Evolutionary conservation across 306 rosid species (phyloP).

Genomic region (Herpetospermum pedunculosum): DNA sequence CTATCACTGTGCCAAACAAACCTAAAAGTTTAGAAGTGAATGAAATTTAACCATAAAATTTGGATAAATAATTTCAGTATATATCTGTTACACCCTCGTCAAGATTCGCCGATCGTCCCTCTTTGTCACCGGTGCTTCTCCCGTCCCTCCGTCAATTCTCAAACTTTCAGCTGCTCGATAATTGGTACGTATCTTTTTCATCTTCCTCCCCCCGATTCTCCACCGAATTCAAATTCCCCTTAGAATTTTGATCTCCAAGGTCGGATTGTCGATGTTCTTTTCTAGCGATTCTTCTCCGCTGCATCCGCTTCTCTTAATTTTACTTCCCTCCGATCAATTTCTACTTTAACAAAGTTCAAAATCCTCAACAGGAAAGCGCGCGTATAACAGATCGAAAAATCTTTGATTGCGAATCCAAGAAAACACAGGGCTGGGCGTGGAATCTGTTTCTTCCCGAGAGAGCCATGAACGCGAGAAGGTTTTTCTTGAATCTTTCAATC

Average conservation of each 20-base stretch:
- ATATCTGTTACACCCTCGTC: neutral
- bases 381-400: neutral
- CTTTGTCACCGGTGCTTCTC: neutral
- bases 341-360: neutral
- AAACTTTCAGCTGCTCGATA: neutral
- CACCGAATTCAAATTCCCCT: neutral
- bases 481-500: neutral
- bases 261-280: neutral
- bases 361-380: neutral
- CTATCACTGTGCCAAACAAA: too few species aligned
- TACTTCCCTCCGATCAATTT: neutral
- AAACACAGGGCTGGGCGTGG: neutral
- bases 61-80: neutral
- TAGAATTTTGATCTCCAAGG: neutral
- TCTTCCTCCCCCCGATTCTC: neutral
- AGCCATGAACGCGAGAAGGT: conserved; percentile 48
- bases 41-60: too few species aligned
- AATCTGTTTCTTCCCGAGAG: neutral
- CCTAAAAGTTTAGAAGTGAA: too few species aligned
- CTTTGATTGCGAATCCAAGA: neutral
- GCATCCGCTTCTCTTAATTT: neutral
- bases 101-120: neutral
- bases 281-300: neutral
- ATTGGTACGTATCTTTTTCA: neutral
- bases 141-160: neutral